Base-by-base conservation (phyloP, 23 red algal genomes). In the Gracilaria caudata region DNA sequence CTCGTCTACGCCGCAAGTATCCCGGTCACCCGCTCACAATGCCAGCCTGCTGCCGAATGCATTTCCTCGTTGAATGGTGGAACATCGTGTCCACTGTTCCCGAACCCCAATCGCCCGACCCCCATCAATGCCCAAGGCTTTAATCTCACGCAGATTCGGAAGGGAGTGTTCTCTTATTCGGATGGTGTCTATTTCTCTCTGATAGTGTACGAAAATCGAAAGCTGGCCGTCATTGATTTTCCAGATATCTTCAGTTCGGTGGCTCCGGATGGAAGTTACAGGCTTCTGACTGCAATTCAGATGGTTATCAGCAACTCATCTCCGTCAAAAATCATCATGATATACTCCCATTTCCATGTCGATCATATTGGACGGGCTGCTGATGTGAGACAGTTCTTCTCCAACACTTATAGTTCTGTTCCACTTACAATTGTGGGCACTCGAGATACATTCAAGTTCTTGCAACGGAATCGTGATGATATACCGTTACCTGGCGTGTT, bases 111-210 rank as follows among this genome's bases (percentile, higher is more conserved):
- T 60, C 51, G 51, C 5, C 51, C 51, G 2, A 44, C 19, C 4
- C 77, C 77, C 7, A 28, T 80, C 25, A 24, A 80, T 39, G 5
- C 74, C 24, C 73, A 65, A 41, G 75, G 75, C 0, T 90, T 80
- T 32, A 79, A 61, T 54, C 86, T 90, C 60, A 80, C 86, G 0
- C 14, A 33, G 13, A 56, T 90, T n/a, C 53, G 86, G 10, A 73
- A 32, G 17, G 86, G 73, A 24, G 86, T 90, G 35, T 90, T 68
- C 43, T 64, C 71, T 26, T 90, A 79, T 56, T 79, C 40, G 19
- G 86, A 90, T 39, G 86, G 57, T 21, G 36, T 73, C 4, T 90
- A 90, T 51, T 64, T 79, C 43, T 58, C 86, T 3, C 24, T 90
- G 6, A 64, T 90, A n/a, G 30, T 90, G 1, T 80, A 58, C 34